A percentile compares a stretch with the other conserved stretches of the same genome.
phyloP scores from a whole-genome alignment of 495 filamentous ascomycete genomes.

The Annulohypoxylon moriforme region DNA sequence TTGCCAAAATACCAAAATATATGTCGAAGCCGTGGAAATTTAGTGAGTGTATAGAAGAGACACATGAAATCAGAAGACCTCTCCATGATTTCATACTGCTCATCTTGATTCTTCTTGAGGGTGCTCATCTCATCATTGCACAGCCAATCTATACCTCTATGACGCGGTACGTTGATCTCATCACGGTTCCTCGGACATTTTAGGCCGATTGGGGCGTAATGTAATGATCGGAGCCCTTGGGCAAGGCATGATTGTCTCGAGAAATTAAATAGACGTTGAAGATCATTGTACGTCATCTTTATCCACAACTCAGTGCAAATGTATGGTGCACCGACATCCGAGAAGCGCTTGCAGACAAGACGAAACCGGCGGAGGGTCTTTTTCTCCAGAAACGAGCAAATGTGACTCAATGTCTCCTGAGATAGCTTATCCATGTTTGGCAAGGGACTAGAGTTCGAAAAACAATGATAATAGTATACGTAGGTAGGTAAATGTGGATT shows the following conservation, averaged over 20 bases:
- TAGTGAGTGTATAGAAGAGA: neutral
- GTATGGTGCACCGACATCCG: constrained; percentile 25
- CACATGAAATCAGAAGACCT: neutral
- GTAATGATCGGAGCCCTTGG: constrained; percentile 22
- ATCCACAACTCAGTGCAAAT: constrained; percentile 20
- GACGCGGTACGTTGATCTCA: too few species aligned
- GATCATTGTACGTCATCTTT: constrained; percentile 10
- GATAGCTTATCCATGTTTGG: constrained; percentile 30
- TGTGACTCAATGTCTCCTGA: constrained; percentile 17
- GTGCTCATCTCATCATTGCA: too few species aligned
- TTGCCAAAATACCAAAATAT: neutral
- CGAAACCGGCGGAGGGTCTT: constrained; percentile 27
- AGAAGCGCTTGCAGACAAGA: constrained; percentile 28
- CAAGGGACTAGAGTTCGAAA: neutral
- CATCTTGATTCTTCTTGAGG: neutral
- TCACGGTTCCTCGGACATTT: neutral
- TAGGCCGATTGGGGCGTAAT: constrained; percentile 13
- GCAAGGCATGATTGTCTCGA: constrained; percentile 24
- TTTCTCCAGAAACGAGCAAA: constrained; percentile 20
- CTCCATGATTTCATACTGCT: neutral
- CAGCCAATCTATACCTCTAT: too few species aligned
- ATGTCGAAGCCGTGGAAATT: neutral
- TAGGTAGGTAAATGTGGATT: neutral
- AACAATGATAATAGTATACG: neutral
- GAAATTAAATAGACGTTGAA: constrained; percentile 3